Evolutionary conservation across 1,284 basidiomycete species (phyloP).

Genomic region (Termitomyces sp.): DNA sequence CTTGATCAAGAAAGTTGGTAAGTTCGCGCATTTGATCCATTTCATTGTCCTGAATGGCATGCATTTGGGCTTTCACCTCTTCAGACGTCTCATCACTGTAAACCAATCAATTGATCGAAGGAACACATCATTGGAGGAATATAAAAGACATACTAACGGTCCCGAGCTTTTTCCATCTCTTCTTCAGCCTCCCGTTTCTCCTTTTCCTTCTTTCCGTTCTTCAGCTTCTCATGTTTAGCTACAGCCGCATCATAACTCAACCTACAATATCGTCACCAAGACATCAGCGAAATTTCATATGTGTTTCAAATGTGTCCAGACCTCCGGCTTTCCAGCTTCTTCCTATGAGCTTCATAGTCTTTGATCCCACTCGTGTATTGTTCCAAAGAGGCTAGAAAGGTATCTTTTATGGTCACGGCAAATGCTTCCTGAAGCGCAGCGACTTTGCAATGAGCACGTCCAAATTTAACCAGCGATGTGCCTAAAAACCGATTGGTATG

Average conservation of each 20-base stretch:
- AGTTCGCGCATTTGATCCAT: slow-evolving; percentile 64
- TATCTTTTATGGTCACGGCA: slow-evolving; percentile 63
- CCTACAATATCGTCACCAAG: slow-evolving; percentile 31
- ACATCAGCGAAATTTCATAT: neutral
- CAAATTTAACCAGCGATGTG: slow-evolving; percentile 65
- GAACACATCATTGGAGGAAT: neutral
- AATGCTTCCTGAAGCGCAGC: slow-evolving; percentile 79
- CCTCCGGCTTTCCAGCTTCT: slow-evolving; percentile 81
- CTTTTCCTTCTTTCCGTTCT: slow-evolving; percentile 66
- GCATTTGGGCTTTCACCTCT: slow-evolving; percentile 72
- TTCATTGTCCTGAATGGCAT: slow-evolving; percentile 74
- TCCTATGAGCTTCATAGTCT: slow-evolving; percentile 64
- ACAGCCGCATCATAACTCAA: slow-evolving; percentile 73
- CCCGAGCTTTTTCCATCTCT: slow-evolving; percentile 63
- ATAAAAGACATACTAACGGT: slow-evolving; percentile 61
- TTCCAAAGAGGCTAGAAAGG: slow-evolving; percentile 63
- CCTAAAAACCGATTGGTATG: slow-evolving; percentile 32
- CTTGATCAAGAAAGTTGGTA: slow-evolving; percentile 61
- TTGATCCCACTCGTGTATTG: slow-evolving; percentile 62
- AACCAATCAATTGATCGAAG: neutral
- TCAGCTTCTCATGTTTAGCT: slow-evolving; percentile 60
- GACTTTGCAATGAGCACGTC: slow-evolving; percentile 76
- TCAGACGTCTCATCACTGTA: slow-evolving; percentile 78
- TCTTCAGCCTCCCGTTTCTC: slow-evolving; percentile 71
- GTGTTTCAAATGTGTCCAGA: slow-evolving; percentile 19